Conservation (phyloP, 2,329 filamentous ascomycete species). For the Rutstroemia sp. region DNA sequence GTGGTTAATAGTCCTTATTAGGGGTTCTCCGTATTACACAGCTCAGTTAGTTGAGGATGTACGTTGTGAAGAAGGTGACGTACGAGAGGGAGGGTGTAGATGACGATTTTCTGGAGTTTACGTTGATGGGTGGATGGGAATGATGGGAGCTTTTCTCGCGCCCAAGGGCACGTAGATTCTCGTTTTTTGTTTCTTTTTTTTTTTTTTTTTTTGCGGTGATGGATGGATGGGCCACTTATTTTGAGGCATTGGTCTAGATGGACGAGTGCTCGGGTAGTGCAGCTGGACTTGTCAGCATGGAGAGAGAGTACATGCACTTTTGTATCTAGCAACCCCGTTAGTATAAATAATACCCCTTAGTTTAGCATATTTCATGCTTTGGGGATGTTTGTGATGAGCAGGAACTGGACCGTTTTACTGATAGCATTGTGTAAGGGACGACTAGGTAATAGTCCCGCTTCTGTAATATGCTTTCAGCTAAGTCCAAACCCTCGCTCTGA, state of each 20-base stretch:
- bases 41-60: neutral
- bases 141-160: neutral
- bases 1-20: slow-evolving; percentile 68
- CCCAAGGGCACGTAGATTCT: too few relatives aligned
- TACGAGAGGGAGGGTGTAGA: neutral
- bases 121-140: neutral
- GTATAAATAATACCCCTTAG: too few relatives aligned
- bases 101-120: neutral
- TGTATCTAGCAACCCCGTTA: neutral
- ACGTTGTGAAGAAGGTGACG: too few relatives aligned
- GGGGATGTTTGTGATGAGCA: too few relatives aligned
- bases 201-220: neutral
- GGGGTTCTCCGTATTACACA: neutral
- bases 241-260: neutral
- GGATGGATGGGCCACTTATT: neutral
- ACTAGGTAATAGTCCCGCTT: too few relatives aligned
- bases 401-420: too few relatives aligned
- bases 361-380: too few relatives aligned
- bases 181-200: neutral
- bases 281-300: neutral
- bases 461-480: too few relatives aligned
- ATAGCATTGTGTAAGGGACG: too few relatives aligned
- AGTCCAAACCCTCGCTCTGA: too few relatives aligned
- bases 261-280: neutral
- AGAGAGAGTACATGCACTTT: neutral